Evolutionary conservation across 1,284 basidiomycete species (phyloP).

Genomic region (Apiotrichum sp.): DNA sequence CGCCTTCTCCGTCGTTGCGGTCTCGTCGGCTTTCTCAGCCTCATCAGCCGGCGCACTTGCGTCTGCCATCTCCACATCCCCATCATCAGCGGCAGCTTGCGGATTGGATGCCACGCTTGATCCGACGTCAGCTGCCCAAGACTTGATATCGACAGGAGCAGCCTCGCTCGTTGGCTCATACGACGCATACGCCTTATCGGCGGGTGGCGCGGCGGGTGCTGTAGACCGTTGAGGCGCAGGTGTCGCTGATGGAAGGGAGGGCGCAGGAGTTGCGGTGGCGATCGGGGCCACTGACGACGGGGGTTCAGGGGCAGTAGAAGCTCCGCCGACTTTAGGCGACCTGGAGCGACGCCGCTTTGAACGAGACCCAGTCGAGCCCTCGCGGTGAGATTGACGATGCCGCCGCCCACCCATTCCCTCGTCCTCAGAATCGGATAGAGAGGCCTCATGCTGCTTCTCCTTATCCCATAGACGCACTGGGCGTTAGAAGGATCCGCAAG

Average conservation of each 20-base stretch:
- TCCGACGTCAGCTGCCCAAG: constrained; percentile 14
- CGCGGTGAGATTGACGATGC: constrained; percentile 42
- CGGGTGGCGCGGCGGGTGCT: not conserved
- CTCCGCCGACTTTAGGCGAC: constrained; percentile 3
- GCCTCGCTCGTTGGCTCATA: constrained; percentile 2
- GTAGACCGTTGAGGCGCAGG: not conserved
- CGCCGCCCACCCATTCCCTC: constrained; percentile 46
- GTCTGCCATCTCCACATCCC: constrained; percentile 18
- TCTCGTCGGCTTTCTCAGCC: not conserved
- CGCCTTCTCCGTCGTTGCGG: not conserved
- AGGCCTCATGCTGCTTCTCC: constrained; percentile 39
- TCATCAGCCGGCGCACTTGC: not conserved
- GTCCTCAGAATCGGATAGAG: constrained; percentile 53
- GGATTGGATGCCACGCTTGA: constrained; percentile 1
- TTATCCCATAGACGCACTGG: constrained; percentile 42
- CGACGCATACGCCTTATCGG: not conserved
- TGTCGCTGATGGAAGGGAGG: too few relatives aligned
- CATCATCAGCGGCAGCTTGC: constrained; percentile 2
- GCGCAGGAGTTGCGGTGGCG: not conserved
- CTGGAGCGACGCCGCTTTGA: constrained; percentile 9
- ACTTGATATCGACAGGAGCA: constrained; percentile 13
- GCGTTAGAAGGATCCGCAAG: not conserved
- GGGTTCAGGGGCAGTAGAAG: not conserved
- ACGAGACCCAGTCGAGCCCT: constrained; percentile 7
- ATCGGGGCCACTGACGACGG: not conserved